A percentile compares a stretch with the other conserved stretches of the same genome.
phyloP scores from a whole-genome alignment of 176 grass and related monocot genomes.

The Elaeis guineensis region DNA sequence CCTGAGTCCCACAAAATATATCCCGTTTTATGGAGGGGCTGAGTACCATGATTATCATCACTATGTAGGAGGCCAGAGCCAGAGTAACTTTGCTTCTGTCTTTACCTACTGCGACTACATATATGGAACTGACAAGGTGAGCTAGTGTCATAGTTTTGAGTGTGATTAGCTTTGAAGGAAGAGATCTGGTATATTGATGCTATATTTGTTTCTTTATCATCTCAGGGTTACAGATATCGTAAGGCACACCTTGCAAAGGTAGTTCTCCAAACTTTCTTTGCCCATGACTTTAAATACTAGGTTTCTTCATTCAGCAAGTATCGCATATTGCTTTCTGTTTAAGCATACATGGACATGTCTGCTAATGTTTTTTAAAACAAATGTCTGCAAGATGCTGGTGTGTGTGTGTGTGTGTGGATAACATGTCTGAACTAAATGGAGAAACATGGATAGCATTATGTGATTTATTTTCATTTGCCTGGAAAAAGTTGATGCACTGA shows the following conservation, averaged over 20 bases:
- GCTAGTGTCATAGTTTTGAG: constrained; percentile 18
- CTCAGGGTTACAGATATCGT: constrained; percentile 88
- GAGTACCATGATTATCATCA: constrained; percentile 99
- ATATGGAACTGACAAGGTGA: constrained; percentile 85
- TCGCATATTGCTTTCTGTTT: no score
- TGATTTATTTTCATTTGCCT: no score
- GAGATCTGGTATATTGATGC: background rate
- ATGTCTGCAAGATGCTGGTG: no score
- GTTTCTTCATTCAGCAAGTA: no score
- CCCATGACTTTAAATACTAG: no score
- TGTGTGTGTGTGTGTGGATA: no score
- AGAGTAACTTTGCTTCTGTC: constrained; percentile 90
- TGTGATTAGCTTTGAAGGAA: background rate
- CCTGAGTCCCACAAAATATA: constrained; percentile 73
- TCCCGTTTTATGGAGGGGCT: constrained; percentile 90
- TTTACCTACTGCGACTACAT: constrained; percentile 96
- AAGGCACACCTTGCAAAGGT: constrained; percentile 75
- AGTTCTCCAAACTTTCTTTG: background rate
- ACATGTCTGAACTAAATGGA: no score
- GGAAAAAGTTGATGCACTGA: no score
- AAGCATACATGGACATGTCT: no score
- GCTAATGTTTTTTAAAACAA: no score
- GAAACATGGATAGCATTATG: no score
- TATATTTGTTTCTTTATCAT: constrained; percentile 18
- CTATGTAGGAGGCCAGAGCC: constrained; percentile 77